Evolutionary conservation across 1,139 yeast species (phyloP).

Genomic region (Suhomyces bribrorum): DNA sequence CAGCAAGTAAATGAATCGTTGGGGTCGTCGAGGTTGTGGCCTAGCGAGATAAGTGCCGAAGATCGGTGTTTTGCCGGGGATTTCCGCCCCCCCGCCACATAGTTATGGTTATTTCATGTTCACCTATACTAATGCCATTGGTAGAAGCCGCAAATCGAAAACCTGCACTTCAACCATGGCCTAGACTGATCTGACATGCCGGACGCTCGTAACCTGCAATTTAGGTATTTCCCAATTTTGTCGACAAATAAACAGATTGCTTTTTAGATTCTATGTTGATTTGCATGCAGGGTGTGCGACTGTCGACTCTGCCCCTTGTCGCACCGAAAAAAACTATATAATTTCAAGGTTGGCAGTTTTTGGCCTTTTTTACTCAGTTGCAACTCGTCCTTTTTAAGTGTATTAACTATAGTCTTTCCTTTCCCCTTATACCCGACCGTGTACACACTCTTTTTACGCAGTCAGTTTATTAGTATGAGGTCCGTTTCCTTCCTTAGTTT

Average conservation of each 20-base stretch:
- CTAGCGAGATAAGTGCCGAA: neutral
- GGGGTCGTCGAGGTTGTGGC: conserved; percentile 1
- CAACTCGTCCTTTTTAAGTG: conserved; percentile 9
- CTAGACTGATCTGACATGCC: conserved; percentile 5
- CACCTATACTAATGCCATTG: too few species aligned
- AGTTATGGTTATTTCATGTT: too few species aligned
- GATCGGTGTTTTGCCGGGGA: too few species aligned
- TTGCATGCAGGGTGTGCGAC: conserved; percentile 2
- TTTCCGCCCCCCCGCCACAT: too few species aligned
- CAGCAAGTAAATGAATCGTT: conserved; percentile 16
- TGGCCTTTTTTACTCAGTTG: neutral
- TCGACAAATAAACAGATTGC: conserved; percentile 13
- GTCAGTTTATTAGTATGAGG: conserved; percentile 15
- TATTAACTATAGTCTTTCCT: conserved; percentile 30
- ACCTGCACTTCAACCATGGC: too few species aligned
- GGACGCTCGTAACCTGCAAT: conserved; percentile 8
- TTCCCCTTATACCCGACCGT: conserved; percentile 14
- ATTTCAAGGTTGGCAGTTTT: neutral
- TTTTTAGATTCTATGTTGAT: conserved; percentile 6
- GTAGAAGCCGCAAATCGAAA: too few species aligned
- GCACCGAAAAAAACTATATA: conserved; percentile 1
- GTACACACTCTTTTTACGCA: conserved; percentile 6
- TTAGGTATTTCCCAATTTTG: conserved; percentile 7
- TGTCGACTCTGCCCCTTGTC: neutral
- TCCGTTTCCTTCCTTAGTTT: conserved; percentile 18